A percentile compares a stretch with the other conserved stretches of the same genome.
Evolutionary conservation across 2,329 filamentous ascomycete genomes (phyloP).

Genomic region (Aspergillus melleus): DNA sequence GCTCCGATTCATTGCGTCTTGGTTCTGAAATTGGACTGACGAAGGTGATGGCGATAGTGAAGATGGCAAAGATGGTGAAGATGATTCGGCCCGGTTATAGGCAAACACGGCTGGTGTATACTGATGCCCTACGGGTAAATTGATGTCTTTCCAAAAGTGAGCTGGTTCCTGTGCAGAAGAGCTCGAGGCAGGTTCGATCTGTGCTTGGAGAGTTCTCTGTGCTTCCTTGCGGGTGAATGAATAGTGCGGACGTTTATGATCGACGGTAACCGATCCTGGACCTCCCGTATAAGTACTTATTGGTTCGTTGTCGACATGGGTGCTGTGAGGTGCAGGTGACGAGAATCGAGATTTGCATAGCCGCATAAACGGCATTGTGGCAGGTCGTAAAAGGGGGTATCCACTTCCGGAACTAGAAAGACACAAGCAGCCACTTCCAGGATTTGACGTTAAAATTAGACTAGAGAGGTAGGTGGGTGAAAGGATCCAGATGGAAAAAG

Average conservation of each 20-base stretch:
- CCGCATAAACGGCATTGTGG: slow-evolving; percentile 5
- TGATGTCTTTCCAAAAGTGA: slow-evolving; percentile 10
- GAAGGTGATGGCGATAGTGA: not conserved
- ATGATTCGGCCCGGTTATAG: not conserved
- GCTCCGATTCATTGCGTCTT: slow-evolving; percentile 5
- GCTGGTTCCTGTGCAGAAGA: slow-evolving; percentile 7
- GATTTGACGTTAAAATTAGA: not conserved
- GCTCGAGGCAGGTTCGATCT: slow-evolving; percentile 1
- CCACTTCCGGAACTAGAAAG: not conserved
- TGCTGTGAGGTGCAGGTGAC: not conserved
- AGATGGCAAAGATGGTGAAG: not conserved
- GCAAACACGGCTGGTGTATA: not conserved
- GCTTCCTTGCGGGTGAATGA: not conserved
- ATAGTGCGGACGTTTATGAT: not conserved
- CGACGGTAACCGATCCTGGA: not conserved
- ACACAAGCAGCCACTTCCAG: not conserved
- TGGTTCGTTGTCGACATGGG: not conserved
- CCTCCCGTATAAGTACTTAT: not conserved
- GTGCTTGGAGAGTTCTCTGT: not conserved
- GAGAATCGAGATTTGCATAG: slow-evolving; percentile 1
- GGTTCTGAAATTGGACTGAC: not conserved
- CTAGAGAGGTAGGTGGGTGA: not conserved
- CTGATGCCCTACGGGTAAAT: not conserved
- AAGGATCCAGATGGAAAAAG: not conserved
- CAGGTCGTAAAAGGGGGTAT: not conserved